Percentiles rank a stretch among this genome's conserved stretches.
phyloP scores from a whole-genome alignment of 2,329 filamentous ascomycete species.

The Akanthomyces muscarius region DNA sequence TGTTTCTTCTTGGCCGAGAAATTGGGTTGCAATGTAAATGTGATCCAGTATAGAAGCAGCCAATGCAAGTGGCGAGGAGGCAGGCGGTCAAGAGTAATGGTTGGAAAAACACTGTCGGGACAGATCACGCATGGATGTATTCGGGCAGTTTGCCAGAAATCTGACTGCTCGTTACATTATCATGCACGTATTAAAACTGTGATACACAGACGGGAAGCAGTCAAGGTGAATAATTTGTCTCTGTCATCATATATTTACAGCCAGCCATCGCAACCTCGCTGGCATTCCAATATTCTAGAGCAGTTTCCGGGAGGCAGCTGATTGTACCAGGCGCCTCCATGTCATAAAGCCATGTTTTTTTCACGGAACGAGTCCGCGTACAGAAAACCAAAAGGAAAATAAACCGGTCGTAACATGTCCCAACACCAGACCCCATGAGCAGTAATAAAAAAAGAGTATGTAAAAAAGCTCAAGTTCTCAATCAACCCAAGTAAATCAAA shows the following conservation, averaged over 20 bases:
- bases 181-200: not conserved
- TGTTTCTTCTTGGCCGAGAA: too few species aligned
- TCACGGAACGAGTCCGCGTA: not conserved
- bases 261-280: not conserved
- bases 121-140: too few species aligned
- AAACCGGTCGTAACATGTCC: conserved; percentile 14
- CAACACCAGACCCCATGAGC: conserved; percentile 17
- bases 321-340: not conserved
- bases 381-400: conserved; percentile 13
- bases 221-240: not conserved
- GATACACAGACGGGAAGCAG: not conserved
- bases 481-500: conserved; percentile 13
- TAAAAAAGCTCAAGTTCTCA: conserved; percentile 5
- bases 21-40: not conserved
- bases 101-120: too few species aligned
- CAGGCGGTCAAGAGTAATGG: not conserved
- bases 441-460: not conserved
- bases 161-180: too few species aligned
- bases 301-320: not conserved
- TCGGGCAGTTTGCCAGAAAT: too few species aligned
- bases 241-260: conserved; percentile 15
- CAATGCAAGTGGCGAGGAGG: not conserved
- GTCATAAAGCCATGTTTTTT: not conserved
- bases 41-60: not conserved
- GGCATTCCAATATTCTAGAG: conserved; percentile 14